These are phyloP conservation scores for Neopestalotiopsis sp. DNA, from an alignment of 2,329 filamentous ascomycete genomes.

Conservation along the genomic window DNA sequence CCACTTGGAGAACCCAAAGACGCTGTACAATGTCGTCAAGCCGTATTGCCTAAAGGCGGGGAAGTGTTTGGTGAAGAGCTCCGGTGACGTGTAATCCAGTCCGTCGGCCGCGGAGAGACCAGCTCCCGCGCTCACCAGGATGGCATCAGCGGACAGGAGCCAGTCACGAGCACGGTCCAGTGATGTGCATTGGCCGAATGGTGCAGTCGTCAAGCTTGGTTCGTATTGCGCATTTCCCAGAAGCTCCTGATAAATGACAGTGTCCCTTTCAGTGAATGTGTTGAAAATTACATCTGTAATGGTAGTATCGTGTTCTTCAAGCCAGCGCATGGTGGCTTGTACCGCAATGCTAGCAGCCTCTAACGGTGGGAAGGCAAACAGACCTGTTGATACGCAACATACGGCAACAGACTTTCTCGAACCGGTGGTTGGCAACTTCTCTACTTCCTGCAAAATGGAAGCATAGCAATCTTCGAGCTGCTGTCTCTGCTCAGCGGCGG, in stretches of 20 bases:
- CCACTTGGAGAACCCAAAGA: constrained; percentile 38
- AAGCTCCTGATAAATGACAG: constrained; percentile 18
- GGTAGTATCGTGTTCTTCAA: constrained; percentile 29
- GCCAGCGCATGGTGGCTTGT: constrained; percentile 32
- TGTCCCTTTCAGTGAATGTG: constrained; percentile 35
- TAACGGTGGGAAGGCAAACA: constrained; percentile 38
- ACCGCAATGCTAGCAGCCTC: constrained; percentile 35
- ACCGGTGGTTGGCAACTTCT: constrained; percentile 27
- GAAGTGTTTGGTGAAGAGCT: constrained; percentile 36
- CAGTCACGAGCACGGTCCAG: constrained; percentile 25
- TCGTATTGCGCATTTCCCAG: background rate
- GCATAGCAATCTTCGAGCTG: constrained; percentile 36
- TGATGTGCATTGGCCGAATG: constrained; percentile 8
- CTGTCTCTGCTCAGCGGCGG: constrained; percentile 23
- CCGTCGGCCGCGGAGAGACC: constrained; percentile 40
- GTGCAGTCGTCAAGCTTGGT: too few species aligned
- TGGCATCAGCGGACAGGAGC: constrained; percentile 29
- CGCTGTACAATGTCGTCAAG: constrained; percentile 36
- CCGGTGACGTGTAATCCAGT: constrained; percentile 36
- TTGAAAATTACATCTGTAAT: constrained; percentile 39
- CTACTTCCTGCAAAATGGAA: constrained; percentile 34
- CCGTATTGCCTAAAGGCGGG: constrained; percentile 34
- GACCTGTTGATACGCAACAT: constrained; percentile 40
- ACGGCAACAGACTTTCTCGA: constrained; percentile 35
- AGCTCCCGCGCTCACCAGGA: constrained; percentile 38